phyloP scores from a whole-genome alignment of 148 eudicot species.

The Diospyros lotus region DNA sequence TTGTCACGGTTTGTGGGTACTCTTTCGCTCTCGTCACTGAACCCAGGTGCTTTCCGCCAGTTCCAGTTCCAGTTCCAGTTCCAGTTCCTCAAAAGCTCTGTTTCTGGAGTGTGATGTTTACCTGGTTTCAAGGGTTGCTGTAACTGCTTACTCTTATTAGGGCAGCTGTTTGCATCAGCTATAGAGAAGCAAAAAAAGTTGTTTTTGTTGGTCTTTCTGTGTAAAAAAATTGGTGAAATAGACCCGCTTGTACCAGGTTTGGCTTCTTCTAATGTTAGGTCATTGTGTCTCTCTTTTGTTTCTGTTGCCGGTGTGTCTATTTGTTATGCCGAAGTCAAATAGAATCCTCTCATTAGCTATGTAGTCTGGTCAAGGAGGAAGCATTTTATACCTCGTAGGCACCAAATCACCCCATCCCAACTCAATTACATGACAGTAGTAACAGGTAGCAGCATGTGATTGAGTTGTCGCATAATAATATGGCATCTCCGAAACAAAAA shows the following conservation, averaged over 20 bases:
- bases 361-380: too few species aligned
- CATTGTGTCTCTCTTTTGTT: neutral
- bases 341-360: neutral
- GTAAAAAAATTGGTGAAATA: constrained; percentile 1
- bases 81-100: neutral
- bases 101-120: too few species aligned
- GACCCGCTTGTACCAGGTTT: neutral
- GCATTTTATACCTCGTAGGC: too few species aligned
- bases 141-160: neutral
- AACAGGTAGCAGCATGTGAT: too few species aligned
- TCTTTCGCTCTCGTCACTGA: neutral
- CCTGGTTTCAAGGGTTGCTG: neutral
- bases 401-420: too few species aligned
- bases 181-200: neutral
- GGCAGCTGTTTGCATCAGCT: neutral
- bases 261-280: neutral
- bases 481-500: too few species aligned
- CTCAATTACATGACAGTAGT: too few species aligned
- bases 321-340: neutral
- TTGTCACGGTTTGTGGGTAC: neutral
- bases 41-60: neutral
- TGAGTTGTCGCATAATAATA: too few species aligned
- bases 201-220: neutral
- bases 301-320: neutral
- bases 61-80: neutral